A percentile compares a stretch with the other conserved stretches of the same genome.
These are phyloP conservation scores for Teunomyces pallodes DNA, from an alignment of 805 yeast species.

Conservation along the genomic window DNA sequence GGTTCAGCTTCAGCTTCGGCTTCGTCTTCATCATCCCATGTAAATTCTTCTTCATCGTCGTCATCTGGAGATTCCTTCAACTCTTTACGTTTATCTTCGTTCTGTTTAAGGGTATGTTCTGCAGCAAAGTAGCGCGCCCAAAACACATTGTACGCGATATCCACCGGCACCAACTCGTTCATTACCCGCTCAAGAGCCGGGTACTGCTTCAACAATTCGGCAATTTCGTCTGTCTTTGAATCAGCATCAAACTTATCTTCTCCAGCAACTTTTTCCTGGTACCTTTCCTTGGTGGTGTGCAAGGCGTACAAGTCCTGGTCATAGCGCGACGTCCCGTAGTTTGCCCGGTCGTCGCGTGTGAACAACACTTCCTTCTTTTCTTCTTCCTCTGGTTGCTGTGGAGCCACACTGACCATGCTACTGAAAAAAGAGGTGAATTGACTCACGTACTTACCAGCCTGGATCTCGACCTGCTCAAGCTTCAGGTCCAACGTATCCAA, in stretches of 20 bases:
- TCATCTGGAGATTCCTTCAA: conserved; percentile 34
- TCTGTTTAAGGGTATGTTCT: conserved; percentile 51
- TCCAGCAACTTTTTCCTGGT: conserved; percentile 14
- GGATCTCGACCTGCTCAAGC: conserved; percentile 68
- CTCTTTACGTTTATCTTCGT: conserved; percentile 65
- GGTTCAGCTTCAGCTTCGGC: conserved; percentile 19
- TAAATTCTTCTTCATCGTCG: conserved; percentile 50
- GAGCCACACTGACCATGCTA: conserved; percentile 29
- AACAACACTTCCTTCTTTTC: conserved; percentile 18
- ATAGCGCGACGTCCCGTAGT: conserved; percentile 38
- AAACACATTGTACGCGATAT: conserved; percentile 57
- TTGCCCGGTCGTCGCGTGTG: conserved; percentile 12
- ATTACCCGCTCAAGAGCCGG: conserved; percentile 53
- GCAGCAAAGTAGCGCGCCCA: conserved; percentile 72
- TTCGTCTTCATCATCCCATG: conserved; percentile 53
- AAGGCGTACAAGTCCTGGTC: conserved; percentile 39
- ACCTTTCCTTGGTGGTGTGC: conserved; percentile 31
- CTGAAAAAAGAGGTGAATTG: conserved; percentile 58
- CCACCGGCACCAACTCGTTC: conserved; percentile 65
- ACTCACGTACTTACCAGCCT: conserved; percentile 59
- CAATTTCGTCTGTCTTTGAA: conserved; percentile 48
- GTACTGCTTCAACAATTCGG: conserved; percentile 45
- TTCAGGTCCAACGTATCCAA: conserved; percentile 69
- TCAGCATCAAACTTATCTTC: conserved; percentile 40
- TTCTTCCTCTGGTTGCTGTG: conserved; percentile 9